Percentiles rank a stretch among this genome's conserved stretches.
These are phyloP conservation scores for Ceratocystis variospora DNA, from an alignment of 2,329 filamentous ascomycete genomes.

Conservation along the genomic window DNA sequence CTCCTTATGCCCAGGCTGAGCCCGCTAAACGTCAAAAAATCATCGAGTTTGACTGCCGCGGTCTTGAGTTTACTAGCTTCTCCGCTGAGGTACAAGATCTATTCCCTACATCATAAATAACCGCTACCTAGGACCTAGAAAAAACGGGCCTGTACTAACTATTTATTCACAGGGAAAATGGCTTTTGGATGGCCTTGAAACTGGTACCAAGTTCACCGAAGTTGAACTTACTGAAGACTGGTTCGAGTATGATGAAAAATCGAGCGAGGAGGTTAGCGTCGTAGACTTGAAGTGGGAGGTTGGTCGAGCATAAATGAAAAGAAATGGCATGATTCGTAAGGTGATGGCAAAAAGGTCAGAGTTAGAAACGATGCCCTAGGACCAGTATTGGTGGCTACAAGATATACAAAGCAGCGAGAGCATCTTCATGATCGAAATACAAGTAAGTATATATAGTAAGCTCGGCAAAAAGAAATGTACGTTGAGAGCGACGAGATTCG, in stretches of 20 bases:
- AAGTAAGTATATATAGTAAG: neutral
- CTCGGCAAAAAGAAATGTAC: slow-evolving; percentile 20
- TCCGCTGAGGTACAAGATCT: slow-evolving; percentile 56
- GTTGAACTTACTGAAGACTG: slow-evolving; percentile 86
- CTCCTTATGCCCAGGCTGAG: slow-evolving; percentile 55
- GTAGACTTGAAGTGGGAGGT: slow-evolving; percentile 83
- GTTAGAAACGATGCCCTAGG: neutral
- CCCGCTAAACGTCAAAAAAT: slow-evolving; percentile 66
- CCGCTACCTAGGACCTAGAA: slow-evolving; percentile 5
- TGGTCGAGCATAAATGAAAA: slow-evolving; percentile 41
- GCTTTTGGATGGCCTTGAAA: slow-evolving; percentile 70
- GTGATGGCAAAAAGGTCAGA: neutral
- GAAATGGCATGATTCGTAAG: neutral
- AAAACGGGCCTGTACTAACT: slow-evolving; percentile 14
- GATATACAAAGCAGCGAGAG: neutral
- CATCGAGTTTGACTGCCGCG: slow-evolving; percentile 84
- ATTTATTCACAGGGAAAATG: slow-evolving; percentile 57
- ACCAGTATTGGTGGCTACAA: neutral
- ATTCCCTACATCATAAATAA: neutral
- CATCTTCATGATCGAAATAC: neutral
- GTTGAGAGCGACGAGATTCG: slow-evolving; percentile 37
- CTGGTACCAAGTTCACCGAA: slow-evolving; percentile 62
- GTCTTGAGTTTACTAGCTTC: slow-evolving; percentile 83
- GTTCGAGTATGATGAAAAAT: slow-evolving; percentile 97
- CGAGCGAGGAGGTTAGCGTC: slow-evolving; percentile 80